phyloP scores from a whole-genome alignment of 1,284 basidiomycete genomes.

The Hortiboletus rubellus region DNA sequence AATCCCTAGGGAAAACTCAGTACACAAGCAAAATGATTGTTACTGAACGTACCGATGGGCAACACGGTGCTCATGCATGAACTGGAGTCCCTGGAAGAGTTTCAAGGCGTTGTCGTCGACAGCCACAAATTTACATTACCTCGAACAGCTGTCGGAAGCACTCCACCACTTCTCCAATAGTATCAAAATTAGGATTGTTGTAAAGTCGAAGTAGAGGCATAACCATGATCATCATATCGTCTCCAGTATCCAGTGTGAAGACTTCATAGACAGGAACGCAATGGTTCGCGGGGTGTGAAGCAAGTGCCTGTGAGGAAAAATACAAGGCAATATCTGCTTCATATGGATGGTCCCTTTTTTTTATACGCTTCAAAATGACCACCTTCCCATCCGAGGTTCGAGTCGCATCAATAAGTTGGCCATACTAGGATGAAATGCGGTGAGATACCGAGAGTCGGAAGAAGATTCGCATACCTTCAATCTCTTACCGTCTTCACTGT shows the following conservation, averaged over 20 bases:
- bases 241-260: conserved; percentile 16
- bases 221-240: conserved; percentile 24
- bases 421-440: not conserved
- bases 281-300: conserved; percentile 31
- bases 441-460: not conserved
- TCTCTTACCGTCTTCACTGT: conserved; percentile 5
- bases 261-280: conserved; percentile 39
- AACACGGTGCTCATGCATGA: conserved; percentile 20
- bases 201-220: conserved; percentile 37
- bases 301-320: conserved; percentile 20
- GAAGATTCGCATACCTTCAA: not conserved
- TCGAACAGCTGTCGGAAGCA: conserved; percentile 40
- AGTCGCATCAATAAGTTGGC: conserved; percentile 35
- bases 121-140: conserved; percentile 19
- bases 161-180: conserved; percentile 37
- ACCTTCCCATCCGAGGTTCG: conserved; percentile 30
- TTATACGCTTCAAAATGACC: conserved; percentile 33
- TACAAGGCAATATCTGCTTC: conserved; percentile 32
- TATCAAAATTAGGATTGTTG: conserved; percentile 29
- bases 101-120: not conserved
- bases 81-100: conserved; percentile 15
- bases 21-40: not conserved
- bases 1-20: conserved; percentile 3
- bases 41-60: conserved; percentile 10
- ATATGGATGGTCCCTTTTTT: conserved; percentile 12